Evolutionary conservation across 208 protist species (phyloP).

Genomic region (Entamoeba histolytica): DNA sequence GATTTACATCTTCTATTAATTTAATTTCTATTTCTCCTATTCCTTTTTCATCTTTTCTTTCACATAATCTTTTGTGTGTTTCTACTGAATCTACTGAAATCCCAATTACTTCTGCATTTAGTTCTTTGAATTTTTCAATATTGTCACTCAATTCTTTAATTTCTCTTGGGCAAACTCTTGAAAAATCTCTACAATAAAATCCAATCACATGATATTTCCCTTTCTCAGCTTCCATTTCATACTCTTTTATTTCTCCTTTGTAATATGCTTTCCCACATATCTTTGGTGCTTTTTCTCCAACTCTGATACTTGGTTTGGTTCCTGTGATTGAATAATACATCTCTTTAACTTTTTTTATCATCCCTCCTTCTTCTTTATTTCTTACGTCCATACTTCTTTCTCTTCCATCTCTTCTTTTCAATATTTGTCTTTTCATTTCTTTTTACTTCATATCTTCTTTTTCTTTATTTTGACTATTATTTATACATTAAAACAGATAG

Average conservation of each 20-base stretch:
- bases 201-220: background rate
- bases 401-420: too few relatives aligned
- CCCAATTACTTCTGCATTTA: background rate
- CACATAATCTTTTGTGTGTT: background rate
- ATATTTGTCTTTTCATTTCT: too few relatives aligned
- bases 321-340: too few relatives aligned
- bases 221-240: background rate
- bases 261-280: background rate
- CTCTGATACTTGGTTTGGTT: background rate
- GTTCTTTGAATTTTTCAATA: background rate
- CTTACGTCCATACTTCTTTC: too few relatives aligned
- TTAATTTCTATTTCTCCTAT: background rate
- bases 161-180: background rate
- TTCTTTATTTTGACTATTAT: too few relatives aligned
- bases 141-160: background rate
- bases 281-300: background rate
- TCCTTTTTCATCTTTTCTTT: background rate
- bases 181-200: background rate
- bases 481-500: too few relatives aligned
- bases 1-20: background rate
- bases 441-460: too few relatives aligned
- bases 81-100: background rate
- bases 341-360: too few relatives aligned
- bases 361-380: too few relatives aligned
- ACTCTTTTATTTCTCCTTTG: background rate